Percentiles rank a stretch among this genome's conserved stretches.
Evolutionary conservation across 768 basidiomycete species (phyloP).

Genomic region (Dacryopinax spathularia): DNA sequence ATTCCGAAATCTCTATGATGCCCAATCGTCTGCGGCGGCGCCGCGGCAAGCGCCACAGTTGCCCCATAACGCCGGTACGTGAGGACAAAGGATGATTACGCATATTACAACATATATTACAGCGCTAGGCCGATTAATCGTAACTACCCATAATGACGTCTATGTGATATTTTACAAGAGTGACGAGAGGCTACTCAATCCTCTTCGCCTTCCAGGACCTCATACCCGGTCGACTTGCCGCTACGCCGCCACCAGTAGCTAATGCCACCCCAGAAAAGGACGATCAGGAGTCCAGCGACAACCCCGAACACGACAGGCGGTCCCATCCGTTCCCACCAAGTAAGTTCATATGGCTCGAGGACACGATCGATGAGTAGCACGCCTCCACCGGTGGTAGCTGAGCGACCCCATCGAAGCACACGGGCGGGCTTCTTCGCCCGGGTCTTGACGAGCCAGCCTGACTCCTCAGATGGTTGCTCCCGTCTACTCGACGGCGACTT

Average conservation of each 20-base stretch:
- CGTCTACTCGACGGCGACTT: not conserved
- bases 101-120: not conserved
- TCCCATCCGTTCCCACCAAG: constrained; percentile 71
- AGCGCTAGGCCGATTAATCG: not conserved
- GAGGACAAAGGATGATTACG: too few species aligned
- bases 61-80: too few species aligned
- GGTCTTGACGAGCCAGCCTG: not conserved
- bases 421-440: constrained; percentile 1
- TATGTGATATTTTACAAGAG: not conserved
- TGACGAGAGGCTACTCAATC: not conserved
- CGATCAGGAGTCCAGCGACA: constrained; percentile 46
- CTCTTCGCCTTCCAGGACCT: constrained; percentile 59
- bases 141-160: not conserved
- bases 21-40: too few species aligned
- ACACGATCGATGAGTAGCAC: constrained; percentile 78
- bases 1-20: too few species aligned
- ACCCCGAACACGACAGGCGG: constrained; percentile 47
- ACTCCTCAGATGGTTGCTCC: not conserved
- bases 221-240: constrained; percentile 74
- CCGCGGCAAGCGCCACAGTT: too few species aligned
- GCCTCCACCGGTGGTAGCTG: constrained; percentile 55
- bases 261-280: constrained; percentile 59
- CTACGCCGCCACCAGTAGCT: constrained; percentile 56
- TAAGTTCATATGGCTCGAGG: constrained; percentile 70
- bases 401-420: constrained; percentile 60